Conservation (phyloP, 2,329 filamentous ascomycete species). For the Pyrenophora seminiperda region DNA sequence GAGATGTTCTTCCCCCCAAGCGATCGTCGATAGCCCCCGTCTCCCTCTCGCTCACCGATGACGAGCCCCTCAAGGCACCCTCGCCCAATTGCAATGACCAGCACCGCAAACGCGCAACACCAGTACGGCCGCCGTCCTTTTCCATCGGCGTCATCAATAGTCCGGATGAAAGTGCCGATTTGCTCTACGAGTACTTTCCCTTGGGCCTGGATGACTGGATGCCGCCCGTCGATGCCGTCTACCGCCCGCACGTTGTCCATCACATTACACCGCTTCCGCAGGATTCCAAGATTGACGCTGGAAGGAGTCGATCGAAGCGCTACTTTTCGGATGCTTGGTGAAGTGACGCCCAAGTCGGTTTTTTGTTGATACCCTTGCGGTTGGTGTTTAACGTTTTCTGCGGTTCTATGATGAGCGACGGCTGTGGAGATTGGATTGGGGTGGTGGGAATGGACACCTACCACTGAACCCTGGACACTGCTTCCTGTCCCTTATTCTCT, state of each 20-base stretch:
- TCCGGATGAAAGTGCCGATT: slow-evolving; percentile 76
- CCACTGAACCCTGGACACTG: no score
- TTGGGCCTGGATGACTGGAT: slow-evolving; percentile 91
- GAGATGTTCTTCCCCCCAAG: slow-evolving; percentile 46
- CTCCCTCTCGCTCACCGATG: slow-evolving; percentile 61
- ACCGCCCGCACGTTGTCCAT: slow-evolving; percentile 90
- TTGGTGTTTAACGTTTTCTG: slow-evolving; percentile 1
- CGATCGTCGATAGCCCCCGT: slow-evolving; percentile 55
- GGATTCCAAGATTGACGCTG: slow-evolving; percentile 53
- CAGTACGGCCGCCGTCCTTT: slow-evolving; percentile 53
- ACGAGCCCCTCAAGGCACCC: slow-evolving; percentile 54
- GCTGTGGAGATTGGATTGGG: background rate
- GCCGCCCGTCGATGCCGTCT: slow-evolving; percentile 87
- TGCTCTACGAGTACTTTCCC: slow-evolving; percentile 94
- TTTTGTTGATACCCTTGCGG: slow-evolving; percentile 12
- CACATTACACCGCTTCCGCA: slow-evolving; percentile 65
- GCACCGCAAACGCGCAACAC: slow-evolving; percentile 43
- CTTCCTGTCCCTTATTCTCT: no score
- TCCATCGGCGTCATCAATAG: slow-evolving; percentile 61
- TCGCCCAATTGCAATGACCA: slow-evolving; percentile 44
- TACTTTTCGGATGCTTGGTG: slow-evolving; percentile 54
- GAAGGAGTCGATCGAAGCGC: slow-evolving; percentile 53
- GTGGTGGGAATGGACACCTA: no score
- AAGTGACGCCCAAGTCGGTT: slow-evolving; percentile 4
- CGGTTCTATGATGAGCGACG: slow-evolving; percentile 4